Percentiles rank a stretch among this genome's conserved stretches.
Conservation (phyloP, 768 basidiomycete genomes). For the Boletales sp. region DNA sequence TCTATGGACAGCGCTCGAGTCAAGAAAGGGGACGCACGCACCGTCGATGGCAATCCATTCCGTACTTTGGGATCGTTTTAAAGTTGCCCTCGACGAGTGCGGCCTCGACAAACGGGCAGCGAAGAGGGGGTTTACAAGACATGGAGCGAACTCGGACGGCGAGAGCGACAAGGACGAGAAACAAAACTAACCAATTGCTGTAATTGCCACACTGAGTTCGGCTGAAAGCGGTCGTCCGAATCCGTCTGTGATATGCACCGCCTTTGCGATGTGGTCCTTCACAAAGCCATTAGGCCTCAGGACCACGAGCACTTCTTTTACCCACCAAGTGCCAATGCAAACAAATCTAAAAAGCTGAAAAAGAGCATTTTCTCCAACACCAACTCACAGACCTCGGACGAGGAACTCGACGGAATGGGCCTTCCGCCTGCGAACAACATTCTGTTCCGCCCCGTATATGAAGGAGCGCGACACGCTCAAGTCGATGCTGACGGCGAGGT, state of each 20-base stretch:
- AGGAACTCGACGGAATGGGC: conserved; percentile 49
- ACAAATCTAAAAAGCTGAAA: conserved; percentile 59
- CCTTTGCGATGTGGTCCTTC: too few relatives aligned
- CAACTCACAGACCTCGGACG: conserved; percentile 82
- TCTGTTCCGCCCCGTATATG: conserved; percentile 78
- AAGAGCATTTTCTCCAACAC: conserved; percentile 64
- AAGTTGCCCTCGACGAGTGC: conserved; percentile 97
- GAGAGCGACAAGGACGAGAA: too few relatives aligned
- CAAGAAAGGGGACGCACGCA: conserved; percentile 56
- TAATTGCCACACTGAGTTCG: too few relatives aligned
- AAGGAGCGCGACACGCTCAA: conserved; percentile 85
- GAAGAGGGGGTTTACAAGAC: conserved; percentile 74
- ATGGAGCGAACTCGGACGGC: conserved; percentile 60
- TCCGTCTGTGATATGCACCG: too few relatives aligned
- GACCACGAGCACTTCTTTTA: conserved; percentile 92
- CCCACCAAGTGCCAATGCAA: conserved; percentile 72
- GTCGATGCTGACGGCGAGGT: too few relatives aligned
- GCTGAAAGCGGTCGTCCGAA: too few relatives aligned
- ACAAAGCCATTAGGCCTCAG: conserved; percentile 62
- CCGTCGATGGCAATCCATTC: conserved; percentile 97
- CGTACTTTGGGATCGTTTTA: conserved; percentile 94
- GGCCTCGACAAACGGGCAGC: conserved; percentile 92
- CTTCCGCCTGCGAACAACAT: conserved; percentile 55
- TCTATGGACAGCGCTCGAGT: conserved; percentile 99
- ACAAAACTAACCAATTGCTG: conserved; percentile 53